Conservation (phyloP, 108 stramenopile species). For the Pseudonitzschia pungens region DNA sequence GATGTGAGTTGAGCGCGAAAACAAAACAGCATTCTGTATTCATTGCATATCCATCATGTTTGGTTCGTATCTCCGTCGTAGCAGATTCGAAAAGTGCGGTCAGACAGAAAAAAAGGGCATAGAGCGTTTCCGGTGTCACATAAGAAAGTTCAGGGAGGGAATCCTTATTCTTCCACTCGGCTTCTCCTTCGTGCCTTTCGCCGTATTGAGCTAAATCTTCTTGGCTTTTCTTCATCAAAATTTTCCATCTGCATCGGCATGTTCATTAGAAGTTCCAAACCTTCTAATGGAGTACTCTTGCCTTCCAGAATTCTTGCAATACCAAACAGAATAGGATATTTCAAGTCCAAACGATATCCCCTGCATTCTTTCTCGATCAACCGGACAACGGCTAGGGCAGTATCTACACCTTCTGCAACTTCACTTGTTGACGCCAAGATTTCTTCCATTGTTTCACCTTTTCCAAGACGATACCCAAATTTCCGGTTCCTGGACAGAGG, state of each 20-base stretch:
- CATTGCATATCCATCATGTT: too few species aligned
- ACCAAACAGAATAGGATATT: conserved; percentile 96
- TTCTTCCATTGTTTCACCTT: conserved; percentile 92
- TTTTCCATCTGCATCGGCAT: conserved; percentile 93
- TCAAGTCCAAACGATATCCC: conserved; percentile 91
- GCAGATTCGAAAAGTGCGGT: too few species aligned
- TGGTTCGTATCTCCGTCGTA: too few species aligned
- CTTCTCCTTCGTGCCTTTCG: neutral
- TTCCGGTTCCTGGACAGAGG: conserved; percentile 93
- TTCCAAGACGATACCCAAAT: conserved; percentile 90
- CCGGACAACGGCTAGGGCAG: conserved; percentile 86
- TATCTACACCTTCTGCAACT: conserved; percentile 96
- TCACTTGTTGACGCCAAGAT: conserved; percentile 84
- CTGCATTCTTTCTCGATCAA: conserved; percentile 87
- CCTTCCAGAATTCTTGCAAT: conserved; percentile 91
- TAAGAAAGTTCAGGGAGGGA: too few species aligned
- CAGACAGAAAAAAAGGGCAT: too few species aligned
- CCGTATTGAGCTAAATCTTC: neutral
- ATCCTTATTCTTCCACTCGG: neutral
- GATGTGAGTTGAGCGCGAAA: too few species aligned
- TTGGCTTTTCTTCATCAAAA: conserved; percentile 68
- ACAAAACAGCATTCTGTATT: too few species aligned
- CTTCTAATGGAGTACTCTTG: conserved; percentile 82
- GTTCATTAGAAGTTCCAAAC: conserved; percentile 88
- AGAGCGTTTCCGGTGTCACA: too few species aligned